Conservation (phyloP, 352 stramenopile genomes). For the Saprolegnia parasitica region DNA sequence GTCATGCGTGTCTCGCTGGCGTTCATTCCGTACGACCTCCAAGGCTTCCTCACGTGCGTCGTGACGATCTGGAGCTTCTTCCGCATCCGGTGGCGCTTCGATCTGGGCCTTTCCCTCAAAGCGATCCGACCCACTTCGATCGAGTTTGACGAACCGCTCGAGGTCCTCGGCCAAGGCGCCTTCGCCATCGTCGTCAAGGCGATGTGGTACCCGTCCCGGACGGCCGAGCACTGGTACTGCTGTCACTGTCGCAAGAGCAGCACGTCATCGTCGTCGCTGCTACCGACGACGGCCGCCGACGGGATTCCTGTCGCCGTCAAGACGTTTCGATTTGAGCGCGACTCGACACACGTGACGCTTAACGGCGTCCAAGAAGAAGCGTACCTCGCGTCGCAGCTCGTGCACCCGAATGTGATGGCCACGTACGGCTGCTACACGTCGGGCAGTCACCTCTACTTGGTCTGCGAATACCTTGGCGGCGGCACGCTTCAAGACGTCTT, state of each 20-base stretch:
- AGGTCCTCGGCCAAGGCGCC: conserved; percentile 74
- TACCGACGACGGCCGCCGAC: conserved; percentile 31
- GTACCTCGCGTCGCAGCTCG: conserved; percentile 68
- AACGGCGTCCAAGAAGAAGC: conserved; percentile 80
- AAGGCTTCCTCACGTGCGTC: conserved; percentile 55
- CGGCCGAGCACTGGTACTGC: conserved; percentile 7
- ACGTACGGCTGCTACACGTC: conserved; percentile 80
- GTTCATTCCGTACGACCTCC: conserved; percentile 25
- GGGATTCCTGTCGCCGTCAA: conserved; percentile 68
- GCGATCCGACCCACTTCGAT: conserved; percentile 69
- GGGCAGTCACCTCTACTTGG: conserved; percentile 73
- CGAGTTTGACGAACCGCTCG: conserved; percentile 71
- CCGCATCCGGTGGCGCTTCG: conserved; percentile 60
- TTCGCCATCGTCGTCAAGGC: conserved; percentile 74
- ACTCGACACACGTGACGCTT: conserved; percentile 56
- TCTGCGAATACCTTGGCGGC: conserved; percentile 74
- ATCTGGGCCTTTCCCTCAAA: conserved; percentile 74
- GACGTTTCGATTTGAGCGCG: conserved; percentile 42
- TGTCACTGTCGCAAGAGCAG: conserved; percentile 32
- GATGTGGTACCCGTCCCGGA: conserved; percentile 44
- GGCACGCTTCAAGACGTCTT: conserved; percentile 78
- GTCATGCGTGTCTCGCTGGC: background rate
- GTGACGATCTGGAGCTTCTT: conserved; percentile 78
- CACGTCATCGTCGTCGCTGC: conserved; percentile 41
- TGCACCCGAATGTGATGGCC: conserved; percentile 79